Conservation (phyloP, 1,284 basidiomycete species). For the Boletus semigastroideus region DNA sequence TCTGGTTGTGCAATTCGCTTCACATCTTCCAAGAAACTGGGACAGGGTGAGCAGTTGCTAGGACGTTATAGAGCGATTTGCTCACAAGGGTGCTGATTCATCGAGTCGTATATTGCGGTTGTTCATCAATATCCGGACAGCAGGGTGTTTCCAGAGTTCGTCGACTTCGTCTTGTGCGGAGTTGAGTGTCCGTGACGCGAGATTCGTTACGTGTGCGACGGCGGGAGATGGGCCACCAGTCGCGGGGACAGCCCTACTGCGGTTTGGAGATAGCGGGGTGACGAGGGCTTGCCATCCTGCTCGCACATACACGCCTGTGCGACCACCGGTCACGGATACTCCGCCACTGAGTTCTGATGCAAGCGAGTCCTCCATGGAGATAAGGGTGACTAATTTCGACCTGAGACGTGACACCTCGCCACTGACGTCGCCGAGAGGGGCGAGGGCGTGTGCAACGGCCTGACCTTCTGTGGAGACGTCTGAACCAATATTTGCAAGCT, state of each 20-base stretch:
- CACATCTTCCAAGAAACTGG: constrained; percentile 67
- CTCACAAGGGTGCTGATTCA: constrained; percentile 75
- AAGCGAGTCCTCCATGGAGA: constrained; percentile 65
- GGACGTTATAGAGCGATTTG: not conserved
- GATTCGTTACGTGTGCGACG: constrained; percentile 44
- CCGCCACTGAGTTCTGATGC: constrained; percentile 68
- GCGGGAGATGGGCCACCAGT: constrained; percentile 36
- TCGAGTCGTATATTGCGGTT: constrained; percentile 64
- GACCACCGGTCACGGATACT: constrained; percentile 55
- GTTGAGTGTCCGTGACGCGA: constrained; percentile 56
- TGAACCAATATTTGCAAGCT: constrained; percentile 40
- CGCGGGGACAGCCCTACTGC: constrained; percentile 40
- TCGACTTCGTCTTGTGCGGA: constrained; percentile 51
- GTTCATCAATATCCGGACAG: constrained; percentile 54
- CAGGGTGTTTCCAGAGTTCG: constrained; percentile 67
- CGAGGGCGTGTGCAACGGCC: constrained; percentile 33
- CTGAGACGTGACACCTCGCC: constrained; percentile 54
- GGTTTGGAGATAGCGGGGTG: constrained; percentile 41
- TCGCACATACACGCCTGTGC: constrained; percentile 62
- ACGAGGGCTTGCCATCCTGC: constrained; percentile 65
- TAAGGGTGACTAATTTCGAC: constrained; percentile 57
- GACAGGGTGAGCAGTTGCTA: constrained; percentile 7
- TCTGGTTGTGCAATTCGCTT: constrained; percentile 64
- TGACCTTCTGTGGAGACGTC: constrained; percentile 31
- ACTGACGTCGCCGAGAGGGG: constrained; percentile 35